phyloP scores from a whole-genome alignment of 352 stramenopile genomes.

The Phytophthora pseudosyringae region DNA sequence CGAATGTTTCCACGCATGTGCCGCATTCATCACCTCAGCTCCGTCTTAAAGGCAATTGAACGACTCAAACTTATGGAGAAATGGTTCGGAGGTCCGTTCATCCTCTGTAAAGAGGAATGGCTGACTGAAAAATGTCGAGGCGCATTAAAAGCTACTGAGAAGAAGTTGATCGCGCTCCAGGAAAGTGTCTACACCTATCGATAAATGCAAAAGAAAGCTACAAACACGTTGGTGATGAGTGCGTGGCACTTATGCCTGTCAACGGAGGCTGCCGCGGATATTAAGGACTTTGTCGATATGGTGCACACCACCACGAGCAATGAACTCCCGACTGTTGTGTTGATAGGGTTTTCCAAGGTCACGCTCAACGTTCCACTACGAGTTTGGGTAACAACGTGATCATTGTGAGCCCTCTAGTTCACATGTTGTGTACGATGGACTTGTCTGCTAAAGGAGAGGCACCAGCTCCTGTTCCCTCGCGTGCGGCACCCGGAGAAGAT shows the following conservation, averaged over 20 bases:
- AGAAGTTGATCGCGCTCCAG: background rate
- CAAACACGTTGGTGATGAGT: background rate
- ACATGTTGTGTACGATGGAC: background rate
- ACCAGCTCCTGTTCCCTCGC: background rate
- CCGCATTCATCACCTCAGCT: background rate
- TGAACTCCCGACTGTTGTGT: conserved; percentile 4
- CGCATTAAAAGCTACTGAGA: background rate
- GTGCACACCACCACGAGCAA: background rate
- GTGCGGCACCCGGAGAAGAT: conserved; percentile 6
- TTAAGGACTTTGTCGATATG: conserved; percentile 3
- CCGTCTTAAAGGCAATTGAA: background rate
- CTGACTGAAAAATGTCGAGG: background rate
- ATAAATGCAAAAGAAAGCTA: background rate
- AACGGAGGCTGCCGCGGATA: background rate
- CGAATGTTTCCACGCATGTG: background rate
- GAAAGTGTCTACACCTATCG: background rate
- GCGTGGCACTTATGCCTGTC: conserved; percentile 9
- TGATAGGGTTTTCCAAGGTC: background rate
- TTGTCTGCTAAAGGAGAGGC: conserved; percentile 1
- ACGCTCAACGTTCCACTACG: background rate
- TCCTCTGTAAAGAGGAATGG: conserved; percentile 11
- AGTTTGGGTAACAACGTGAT: conserved; percentile 10
- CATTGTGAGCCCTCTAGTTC: conserved; percentile 8
- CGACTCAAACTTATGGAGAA: background rate
- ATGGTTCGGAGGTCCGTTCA: background rate